phyloP scores from a whole-genome alignment of 352 stramenopile genomes.

The Globisporangium alternatum region DNA sequence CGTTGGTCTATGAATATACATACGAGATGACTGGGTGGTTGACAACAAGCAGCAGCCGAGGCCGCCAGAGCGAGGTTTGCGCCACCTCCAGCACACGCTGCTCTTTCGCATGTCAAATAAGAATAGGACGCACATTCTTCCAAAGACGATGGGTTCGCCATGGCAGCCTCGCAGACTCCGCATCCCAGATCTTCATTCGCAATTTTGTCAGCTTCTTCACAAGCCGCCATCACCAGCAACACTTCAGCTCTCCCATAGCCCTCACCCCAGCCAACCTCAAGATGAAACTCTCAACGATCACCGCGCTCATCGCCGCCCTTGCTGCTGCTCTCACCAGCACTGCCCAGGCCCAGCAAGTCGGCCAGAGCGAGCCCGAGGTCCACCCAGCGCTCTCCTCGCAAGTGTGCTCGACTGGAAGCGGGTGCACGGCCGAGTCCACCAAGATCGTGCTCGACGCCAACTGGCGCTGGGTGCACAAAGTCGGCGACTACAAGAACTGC shows the following conservation, averaged over 20 bases:
- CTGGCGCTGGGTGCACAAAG: slow-evolving; percentile 69
- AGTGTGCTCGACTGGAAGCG: slow-evolving; percentile 34
- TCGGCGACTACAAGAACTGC: slow-evolving; percentile 64
- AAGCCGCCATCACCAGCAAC: background rate
- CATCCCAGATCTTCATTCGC: slow-evolving; percentile 7
- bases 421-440: slow-evolving; percentile 41
- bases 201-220: background rate
- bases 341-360: slow-evolving; percentile 38
- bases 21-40: no score
- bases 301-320: slow-evolving; percentile 9
- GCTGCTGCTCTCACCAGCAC: background rate
- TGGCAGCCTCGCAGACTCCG: no score
- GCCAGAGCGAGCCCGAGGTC: slow-evolving; percentile 40
- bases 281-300: slow-evolving; percentile 11
- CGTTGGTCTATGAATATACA: no score
- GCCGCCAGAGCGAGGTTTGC: no score
- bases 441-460: slow-evolving; percentile 72
- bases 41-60: no score
- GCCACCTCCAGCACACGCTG: no score
- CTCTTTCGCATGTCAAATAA: no score
- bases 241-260: background rate
- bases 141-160: no score
- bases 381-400: slow-evolving; percentile 49
- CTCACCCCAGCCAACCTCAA: background rate
- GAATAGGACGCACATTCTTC: no score